phyloP scores from a whole-genome alignment of 768 basidiomycete genomes.

The Auricularia auricula-judae region DNA sequence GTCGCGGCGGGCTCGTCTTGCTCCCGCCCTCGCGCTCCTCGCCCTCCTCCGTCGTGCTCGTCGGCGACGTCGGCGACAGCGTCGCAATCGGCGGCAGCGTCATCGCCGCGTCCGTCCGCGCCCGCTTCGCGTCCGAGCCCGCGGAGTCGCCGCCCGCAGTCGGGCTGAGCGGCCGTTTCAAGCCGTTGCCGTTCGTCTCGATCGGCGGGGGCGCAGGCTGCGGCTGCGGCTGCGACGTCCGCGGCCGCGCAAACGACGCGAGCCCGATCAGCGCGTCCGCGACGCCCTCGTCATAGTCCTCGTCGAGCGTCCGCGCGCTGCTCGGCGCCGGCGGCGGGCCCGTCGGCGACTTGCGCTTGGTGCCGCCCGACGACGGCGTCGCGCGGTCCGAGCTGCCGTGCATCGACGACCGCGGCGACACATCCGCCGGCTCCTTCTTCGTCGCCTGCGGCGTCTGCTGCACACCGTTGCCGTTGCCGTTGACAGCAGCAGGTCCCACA shows the following conservation, averaged over 20 bases:
- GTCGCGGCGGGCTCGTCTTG: neutral
- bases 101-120: slow-evolving; percentile 22
- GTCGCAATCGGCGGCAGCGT: slow-evolving; percentile 63
- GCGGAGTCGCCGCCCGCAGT: neutral
- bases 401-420: too few species aligned
- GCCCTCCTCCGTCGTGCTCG: slow-evolving; percentile 7
- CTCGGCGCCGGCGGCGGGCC: slow-evolving; percentile 39
- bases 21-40: neutral
- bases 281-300: slow-evolving; percentile 92
- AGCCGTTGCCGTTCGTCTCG: slow-evolving; percentile 3
- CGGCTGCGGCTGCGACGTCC: neutral
- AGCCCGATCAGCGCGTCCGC: slow-evolving; percentile 76
- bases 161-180: neutral
- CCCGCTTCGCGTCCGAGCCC: neutral
- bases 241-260: slow-evolving; percentile 16
- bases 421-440: neutral
- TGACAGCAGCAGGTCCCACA: neutral
- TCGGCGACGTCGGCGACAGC: slow-evolving; percentile 48
- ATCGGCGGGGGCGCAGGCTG: neutral
- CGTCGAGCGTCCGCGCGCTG: slow-evolving; percentile 58
- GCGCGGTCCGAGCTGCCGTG: too few species aligned
- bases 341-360: slow-evolving; percentile 37
- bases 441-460: neutral
- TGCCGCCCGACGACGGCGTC: neutral
- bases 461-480: neutral